These are phyloP conservation scores for Brachypodium distachyon DNA, from an alignment of 202 grass and related monocot species.

Conservation along the genomic window DNA sequence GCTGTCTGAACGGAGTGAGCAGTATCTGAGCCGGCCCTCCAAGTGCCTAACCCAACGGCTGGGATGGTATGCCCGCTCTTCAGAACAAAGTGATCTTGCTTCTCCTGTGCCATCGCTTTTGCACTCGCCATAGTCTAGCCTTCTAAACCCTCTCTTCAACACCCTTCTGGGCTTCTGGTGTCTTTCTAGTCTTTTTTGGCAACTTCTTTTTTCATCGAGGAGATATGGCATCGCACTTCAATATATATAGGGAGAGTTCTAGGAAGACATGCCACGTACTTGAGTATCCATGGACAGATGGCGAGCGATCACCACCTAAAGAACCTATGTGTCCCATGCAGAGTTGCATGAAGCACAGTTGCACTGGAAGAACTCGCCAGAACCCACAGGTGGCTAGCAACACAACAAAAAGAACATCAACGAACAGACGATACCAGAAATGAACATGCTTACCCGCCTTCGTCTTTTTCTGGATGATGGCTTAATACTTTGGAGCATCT, in stretches of 20 bases:
- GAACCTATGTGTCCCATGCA: not conserved
- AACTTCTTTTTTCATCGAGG: not conserved
- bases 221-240: not conserved
- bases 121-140: conserved; percentile 37
- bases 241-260: not conserved
- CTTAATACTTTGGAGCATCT: not conserved
- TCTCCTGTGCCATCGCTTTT: conserved; percentile 28
- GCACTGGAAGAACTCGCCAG: conserved; percentile 29
- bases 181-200: not conserved
- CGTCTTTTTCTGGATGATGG: not conserved
- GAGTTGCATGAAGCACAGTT: conserved; percentile 19
- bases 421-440: conserved; percentile 1
- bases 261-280: conserved; percentile 30
- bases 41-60: conserved; percentile 58
- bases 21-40: conserved; percentile 46
- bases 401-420: not conserved
- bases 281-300: conserved; percentile 25
- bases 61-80: conserved; percentile 63
- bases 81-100: conserved; percentile 39
- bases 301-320: not conserved
- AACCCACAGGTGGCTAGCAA: conserved; percentile 25
- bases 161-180: not conserved
- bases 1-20: conserved; percentile 37
- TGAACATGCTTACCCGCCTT: conserved; percentile 13
- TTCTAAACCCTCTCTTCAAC: not conserved